Percentiles rank a stretch among this genome's conserved stretches.
These are phyloP conservation scores for Pestalotiopsis sp. DNA, from an alignment of 2,329 filamentous ascomycete species.

Conservation along the genomic window DNA sequence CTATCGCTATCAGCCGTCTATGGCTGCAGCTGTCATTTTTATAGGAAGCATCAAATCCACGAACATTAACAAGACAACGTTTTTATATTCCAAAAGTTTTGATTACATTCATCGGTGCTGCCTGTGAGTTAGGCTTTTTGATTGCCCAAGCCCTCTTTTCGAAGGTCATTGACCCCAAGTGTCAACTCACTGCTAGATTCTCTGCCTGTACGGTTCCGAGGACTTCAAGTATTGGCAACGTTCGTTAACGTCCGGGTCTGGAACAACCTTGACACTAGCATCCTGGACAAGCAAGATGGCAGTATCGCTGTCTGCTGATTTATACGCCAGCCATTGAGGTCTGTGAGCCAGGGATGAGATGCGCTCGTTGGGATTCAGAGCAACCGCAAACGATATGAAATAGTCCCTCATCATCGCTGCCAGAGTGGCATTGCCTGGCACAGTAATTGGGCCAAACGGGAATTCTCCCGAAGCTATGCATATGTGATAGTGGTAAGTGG, in stretches of 20 bases:
- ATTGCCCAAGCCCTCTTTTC: too few relatives aligned
- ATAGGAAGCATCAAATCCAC: conserved; percentile 14
- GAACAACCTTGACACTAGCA: neutral
- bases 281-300: neutral
- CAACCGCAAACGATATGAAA: neutral
- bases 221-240: neutral
- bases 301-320: neutral
- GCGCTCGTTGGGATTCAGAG: neutral
- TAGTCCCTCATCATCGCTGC: neutral
- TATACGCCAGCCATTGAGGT: neutral
- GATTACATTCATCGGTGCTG: too few relatives aligned
- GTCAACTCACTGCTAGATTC: neutral
- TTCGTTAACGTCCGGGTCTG: neutral
- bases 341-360: too few relatives aligned
- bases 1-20: neutral
- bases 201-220: neutral
- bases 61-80: too few relatives aligned
- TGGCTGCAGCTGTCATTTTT: conserved; percentile 31
- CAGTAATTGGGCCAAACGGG: neutral
- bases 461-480: neutral
- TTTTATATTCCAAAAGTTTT: too few relatives aligned
- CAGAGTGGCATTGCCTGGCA: neutral
- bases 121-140: too few relatives aligned
- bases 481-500: neutral
- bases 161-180: neutral